A percentile compares a stretch with the other conserved stretches of the same genome.
phyloP scores from a whole-genome alignment of 1,139 yeast genomes.

The Pichia sp. region DNA sequence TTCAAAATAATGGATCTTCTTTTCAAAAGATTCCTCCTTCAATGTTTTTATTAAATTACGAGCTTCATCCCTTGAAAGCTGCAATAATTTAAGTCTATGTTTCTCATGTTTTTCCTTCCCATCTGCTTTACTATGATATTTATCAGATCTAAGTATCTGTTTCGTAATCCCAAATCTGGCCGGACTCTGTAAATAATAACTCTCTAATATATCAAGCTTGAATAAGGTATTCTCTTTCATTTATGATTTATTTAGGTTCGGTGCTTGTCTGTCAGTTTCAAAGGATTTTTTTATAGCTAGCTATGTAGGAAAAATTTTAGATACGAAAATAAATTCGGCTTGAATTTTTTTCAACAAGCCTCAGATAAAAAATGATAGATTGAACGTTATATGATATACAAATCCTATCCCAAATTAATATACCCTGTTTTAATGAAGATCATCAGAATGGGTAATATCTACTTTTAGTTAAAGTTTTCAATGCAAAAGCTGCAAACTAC shows the following conservation, averaged over 20 bases:
- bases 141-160: conserved; percentile 36
- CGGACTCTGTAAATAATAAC: conserved; percentile 34
- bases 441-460: no score
- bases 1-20: conserved; percentile 44
- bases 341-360: no score
- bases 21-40: conserved; percentile 39
- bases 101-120: conserved; percentile 26
- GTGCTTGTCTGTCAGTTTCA: background rate
- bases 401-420: no score
- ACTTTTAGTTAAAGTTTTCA: no score
- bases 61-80: conserved; percentile 37
- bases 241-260: background rate
- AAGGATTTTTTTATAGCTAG: background rate
- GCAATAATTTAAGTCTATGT: conserved; percentile 33
- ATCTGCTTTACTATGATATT: conserved; percentile 18
- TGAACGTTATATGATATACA: no score
- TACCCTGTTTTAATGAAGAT: no score
- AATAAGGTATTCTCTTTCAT: conserved; percentile 30
- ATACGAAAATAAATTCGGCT: no score
- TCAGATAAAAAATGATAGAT: no score
- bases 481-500: no score
- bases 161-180: conserved; percentile 53
- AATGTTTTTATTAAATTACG: conserved; percentile 36
- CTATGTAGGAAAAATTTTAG: no score
- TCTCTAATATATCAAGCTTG: conserved; percentile 47